Percentiles rank a stretch among this genome's conserved stretches.
These are phyloP conservation scores for Pichia sp. DNA, from an alignment of 1,139 yeast species.

Conservation along the genomic window DNA sequence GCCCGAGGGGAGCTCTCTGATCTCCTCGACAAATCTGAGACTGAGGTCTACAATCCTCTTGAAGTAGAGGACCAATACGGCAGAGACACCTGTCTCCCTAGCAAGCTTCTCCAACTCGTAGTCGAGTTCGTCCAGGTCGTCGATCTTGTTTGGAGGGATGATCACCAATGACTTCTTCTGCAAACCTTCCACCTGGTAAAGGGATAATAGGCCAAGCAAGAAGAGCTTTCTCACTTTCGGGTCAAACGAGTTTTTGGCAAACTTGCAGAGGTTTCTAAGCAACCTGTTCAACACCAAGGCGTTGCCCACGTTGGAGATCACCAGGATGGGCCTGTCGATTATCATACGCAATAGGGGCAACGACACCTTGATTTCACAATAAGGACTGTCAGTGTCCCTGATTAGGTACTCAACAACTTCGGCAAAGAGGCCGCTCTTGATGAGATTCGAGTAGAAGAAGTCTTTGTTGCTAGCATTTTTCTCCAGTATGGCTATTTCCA, in stretches of 20 bases:
- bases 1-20: constrained; percentile 58
- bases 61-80: constrained; percentile 42
- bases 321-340: constrained; percentile 16
- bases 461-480: constrained; percentile 24
- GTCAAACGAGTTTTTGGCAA: constrained; percentile 26
- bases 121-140: constrained; percentile 19
- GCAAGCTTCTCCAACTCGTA: constrained; percentile 23
- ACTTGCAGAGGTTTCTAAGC: constrained; percentile 18
- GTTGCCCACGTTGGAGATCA: background rate
- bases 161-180: background rate
- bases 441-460: constrained; percentile 35
- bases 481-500: constrained; percentile 52
- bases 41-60: constrained; percentile 47
- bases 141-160: background rate
- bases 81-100: constrained; percentile 57
- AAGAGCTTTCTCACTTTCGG: constrained; percentile 29
- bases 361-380: constrained; percentile 53
- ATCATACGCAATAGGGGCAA: constrained; percentile 40
- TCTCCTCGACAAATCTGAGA: constrained; percentile 66
- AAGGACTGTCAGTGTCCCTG: constrained; percentile 47
- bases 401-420: constrained; percentile 44
- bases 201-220: constrained; percentile 27
- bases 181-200: constrained; percentile 21
- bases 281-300: constrained; percentile 9
- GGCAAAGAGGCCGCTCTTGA: constrained; percentile 46